These are phyloP conservation scores for Tolypocladium pustulatum DNA, from an alignment of 2,329 filamentous ascomycete genomes.

Conservation along the genomic window DNA sequence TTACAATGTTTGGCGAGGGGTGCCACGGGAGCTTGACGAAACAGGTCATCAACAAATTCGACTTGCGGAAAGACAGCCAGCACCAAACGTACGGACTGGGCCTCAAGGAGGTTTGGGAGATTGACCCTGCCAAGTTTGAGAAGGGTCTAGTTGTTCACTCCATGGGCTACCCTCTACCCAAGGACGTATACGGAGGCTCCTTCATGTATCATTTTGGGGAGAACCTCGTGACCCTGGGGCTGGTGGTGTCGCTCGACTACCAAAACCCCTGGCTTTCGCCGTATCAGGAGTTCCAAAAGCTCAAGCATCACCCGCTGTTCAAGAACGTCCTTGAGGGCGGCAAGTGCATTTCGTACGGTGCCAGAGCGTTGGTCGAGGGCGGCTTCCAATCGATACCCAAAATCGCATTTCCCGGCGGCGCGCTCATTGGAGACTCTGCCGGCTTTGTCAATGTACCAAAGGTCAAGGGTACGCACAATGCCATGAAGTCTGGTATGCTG, in stretches of 20 bases:
- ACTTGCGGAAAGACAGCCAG: slow-evolving; percentile 78
- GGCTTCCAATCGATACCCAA: slow-evolving; percentile 98
- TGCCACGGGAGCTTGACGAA: slow-evolving; percentile 94
- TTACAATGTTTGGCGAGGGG: slow-evolving; percentile 87
- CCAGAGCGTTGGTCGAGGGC: slow-evolving; percentile 83
- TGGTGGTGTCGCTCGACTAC: slow-evolving; percentile 92
- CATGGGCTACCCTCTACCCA: slow-evolving; percentile 82
- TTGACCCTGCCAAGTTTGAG: slow-evolving; percentile 84
- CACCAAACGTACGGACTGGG: slow-evolving; percentile 93
- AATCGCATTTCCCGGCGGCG: slow-evolving; percentile 90
- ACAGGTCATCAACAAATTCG: slow-evolving; percentile 89
- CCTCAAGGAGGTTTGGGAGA: slow-evolving; percentile 95
- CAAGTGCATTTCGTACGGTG: slow-evolving; percentile 95
- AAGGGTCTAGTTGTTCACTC: slow-evolving; percentile 80
- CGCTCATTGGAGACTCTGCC: slow-evolving; percentile 89
- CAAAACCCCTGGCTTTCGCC: slow-evolving; percentile 93
- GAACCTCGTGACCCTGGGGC: slow-evolving; percentile 83
- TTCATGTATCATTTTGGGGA: slow-evolving; percentile 99
- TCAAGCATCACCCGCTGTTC: slow-evolving; percentile 96
- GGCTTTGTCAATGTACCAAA: slow-evolving; percentile 97
- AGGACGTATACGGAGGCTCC: slow-evolving; percentile 89
- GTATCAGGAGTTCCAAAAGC: slow-evolving; percentile 93
- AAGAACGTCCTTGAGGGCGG: slow-evolving; percentile 80
- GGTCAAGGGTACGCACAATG: slow-evolving; percentile 96
- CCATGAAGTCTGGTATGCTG: slow-evolving; percentile 95